These are phyloP conservation scores for Rhizophagus clarus DNA, from an alignment of 192 early-diverging fungal genomes.

Conservation along the genomic window DNA sequence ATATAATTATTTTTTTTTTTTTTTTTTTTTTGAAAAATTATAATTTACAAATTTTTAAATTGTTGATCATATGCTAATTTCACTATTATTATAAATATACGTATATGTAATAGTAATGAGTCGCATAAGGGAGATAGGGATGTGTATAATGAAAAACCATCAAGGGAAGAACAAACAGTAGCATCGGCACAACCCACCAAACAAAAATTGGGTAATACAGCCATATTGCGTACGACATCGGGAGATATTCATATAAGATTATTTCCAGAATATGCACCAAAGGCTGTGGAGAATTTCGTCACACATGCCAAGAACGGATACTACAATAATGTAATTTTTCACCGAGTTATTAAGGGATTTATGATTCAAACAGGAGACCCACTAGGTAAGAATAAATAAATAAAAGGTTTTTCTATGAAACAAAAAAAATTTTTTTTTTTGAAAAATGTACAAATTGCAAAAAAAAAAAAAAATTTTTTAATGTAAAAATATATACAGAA, in stretches of 20 bases:
- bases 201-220: slow-evolving; percentile 65
- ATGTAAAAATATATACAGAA: neutral
- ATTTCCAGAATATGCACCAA: slow-evolving; percentile 89
- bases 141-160: slow-evolving; percentile 97
- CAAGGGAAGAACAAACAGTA: slow-evolving; percentile 92
- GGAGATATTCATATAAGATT: slow-evolving; percentile 91
- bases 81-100: neutral
- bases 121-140: slow-evolving; percentile 74
- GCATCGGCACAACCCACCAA: slow-evolving; percentile 67
- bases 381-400: slow-evolving; percentile 48
- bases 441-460: neutral
- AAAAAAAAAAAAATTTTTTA: neutral
- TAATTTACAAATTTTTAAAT: neutral
- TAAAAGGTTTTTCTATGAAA: neutral
- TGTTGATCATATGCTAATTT: neutral
- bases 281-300: slow-evolving; percentile 94
- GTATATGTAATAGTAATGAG: slow-evolving; percentile 33
- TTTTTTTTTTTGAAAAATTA: neutral
- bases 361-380: slow-evolving; percentile 97
- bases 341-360: slow-evolving; percentile 95
- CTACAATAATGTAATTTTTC: slow-evolving; percentile 93
- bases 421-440: neutral
- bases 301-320: slow-evolving; percentile 84
- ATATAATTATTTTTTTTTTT: slow-evolving; percentile 8
- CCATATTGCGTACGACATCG: slow-evolving; percentile 84